Evolutionary conservation across 768 basidiomycete species (phyloP), one percentile per base, ranked within the genome.

Genomic region (Suillus placidus): DNA sequence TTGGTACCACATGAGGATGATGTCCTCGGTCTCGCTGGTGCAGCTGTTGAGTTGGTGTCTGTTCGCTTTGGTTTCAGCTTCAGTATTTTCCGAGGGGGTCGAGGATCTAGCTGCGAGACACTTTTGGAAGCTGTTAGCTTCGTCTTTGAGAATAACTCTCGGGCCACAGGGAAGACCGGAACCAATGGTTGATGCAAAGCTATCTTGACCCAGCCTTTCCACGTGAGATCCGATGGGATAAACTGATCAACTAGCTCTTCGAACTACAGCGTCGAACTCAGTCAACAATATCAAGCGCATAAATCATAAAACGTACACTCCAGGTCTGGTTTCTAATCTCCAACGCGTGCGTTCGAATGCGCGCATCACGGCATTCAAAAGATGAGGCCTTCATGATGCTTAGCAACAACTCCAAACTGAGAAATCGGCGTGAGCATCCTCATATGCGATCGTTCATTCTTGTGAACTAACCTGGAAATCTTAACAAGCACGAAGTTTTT

Each of bases 321-420:
- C 85, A 90, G 4, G 91, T 92, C 71, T 91, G 88, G 69, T 93
- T 93, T 65, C 87, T 87, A 74, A 92, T 95, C 70, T 91, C 88
- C 49, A 97, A 81, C 60, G 88, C 86, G 40, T 93, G 88, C 6
- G 93, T 94, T 66, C 87, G 86, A 74, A 95, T 92, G 38, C 85
- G 85, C 12, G 90, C 91, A 68, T 92, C 90, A 23, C 86, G 87
- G 67, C 89, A 93, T 62, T 92, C 88, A 73, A 97, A 92, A 18
- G 94, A 94, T 62, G 91, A 91, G 67, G 90, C 88, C 72, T 92
- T 92, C 75, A 88, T 86, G 68, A 93, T 89, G 71, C 91, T 94
- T 61, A 95, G 73, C 57, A 93, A 77, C 23, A 94, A 76, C 68
- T 91, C 86, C 55, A 92, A 80, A 71, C 91, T 93, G 61, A 54